Evolutionary conservation across 2,329 filamentous ascomycete species (phyloP).

Genomic region (Domatiomyces catenatus): DNA sequence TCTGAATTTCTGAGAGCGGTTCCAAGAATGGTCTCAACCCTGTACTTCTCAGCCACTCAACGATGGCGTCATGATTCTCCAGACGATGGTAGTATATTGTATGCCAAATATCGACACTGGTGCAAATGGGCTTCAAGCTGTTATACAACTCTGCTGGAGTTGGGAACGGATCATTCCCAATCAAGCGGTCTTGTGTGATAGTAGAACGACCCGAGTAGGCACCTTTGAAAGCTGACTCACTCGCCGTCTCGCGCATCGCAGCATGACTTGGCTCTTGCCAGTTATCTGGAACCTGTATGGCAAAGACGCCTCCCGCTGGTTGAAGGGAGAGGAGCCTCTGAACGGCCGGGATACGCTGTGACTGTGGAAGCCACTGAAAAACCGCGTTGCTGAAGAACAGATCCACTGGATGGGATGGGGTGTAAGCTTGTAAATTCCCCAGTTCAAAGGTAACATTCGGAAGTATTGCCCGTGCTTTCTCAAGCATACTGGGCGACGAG

Average conservation of each 20-base stretch:
- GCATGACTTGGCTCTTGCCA: conserved; percentile 34
- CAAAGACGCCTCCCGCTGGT: conserved; percentile 34
- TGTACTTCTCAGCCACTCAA: conserved; percentile 46
- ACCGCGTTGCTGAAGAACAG: conserved; percentile 44
- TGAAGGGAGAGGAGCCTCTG: conserved; percentile 29
- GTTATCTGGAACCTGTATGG: conserved; percentile 42
- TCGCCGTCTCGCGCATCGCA: conserved; percentile 34
- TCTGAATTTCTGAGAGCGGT: conserved; percentile 28
- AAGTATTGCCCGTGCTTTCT: conserved; percentile 28
- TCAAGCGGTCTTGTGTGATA: conserved; percentile 18
- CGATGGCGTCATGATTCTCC: conserved; percentile 33
- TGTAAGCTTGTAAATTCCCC: conserved; percentile 33
- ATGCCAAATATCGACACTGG: conserved; percentile 38
- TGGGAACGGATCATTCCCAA: conserved; percentile 35
- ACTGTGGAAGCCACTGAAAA: conserved; percentile 40
- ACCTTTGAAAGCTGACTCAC: conserved; percentile 25
- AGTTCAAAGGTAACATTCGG: conserved; percentile 32
- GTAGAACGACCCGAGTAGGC: not conserved
- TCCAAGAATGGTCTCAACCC: conserved; percentile 42
- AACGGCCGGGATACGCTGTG: conserved; percentile 32
- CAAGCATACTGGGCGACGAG: conserved; percentile 41
- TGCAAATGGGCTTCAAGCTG: conserved; percentile 29
- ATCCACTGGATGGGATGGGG: conserved; percentile 22
- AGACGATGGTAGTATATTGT: conserved; percentile 40
- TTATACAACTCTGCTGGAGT: conserved; percentile 35